Base-by-base conservation (phyloP, 164 flowering plant genomes). In the Magnolia officinalis region DNA sequence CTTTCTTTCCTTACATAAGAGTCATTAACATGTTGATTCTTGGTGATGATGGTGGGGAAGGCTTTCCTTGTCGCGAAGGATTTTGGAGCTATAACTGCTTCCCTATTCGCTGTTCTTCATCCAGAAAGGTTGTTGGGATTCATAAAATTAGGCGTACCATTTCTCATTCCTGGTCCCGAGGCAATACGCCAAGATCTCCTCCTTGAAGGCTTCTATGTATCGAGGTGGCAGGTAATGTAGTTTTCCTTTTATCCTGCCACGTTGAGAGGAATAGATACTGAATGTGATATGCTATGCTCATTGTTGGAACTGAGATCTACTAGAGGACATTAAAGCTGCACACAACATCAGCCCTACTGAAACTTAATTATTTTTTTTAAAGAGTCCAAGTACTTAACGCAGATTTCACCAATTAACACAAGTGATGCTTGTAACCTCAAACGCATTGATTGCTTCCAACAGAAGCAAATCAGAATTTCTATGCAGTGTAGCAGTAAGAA, bases 161-260 rank as follows among this genome's bases (percentile, higher is more conserved):
- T 78, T 77, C 45, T 76, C 26, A 76, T 76, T 13, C 89, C 89
- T 2, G 74, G 80, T 50, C 82, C 81, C 2, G 13, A 67, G 16
- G 31, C 70, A 4, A 4, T 75, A 66, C 73, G 8, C 3, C 0
- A 1, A 26, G 61, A 76, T 18, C 82, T 70, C 61, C 75, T 82
- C 20, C 92, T 90, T 1, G 77, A 85, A 81, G 92, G 95, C 50
- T 87, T 89, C 86, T 89, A 89, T 77, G 73, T 88, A 0, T 11
- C 71, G 8, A 80, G 92, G 75, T 89, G 88, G 88, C 67, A 69
- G 88, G 91, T 83, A 81, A 20, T 29, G 6, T 50, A 49, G 14
- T 29, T 68, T 9, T 68, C 14, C 31, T 49, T 68, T 59, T 65
- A 7, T 68, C 16, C 37, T 65, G 26, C 31, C 64, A 21, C 50